Conservation (phyloP, 305 asterid species). For the Fraxinus latifolia region DNA sequence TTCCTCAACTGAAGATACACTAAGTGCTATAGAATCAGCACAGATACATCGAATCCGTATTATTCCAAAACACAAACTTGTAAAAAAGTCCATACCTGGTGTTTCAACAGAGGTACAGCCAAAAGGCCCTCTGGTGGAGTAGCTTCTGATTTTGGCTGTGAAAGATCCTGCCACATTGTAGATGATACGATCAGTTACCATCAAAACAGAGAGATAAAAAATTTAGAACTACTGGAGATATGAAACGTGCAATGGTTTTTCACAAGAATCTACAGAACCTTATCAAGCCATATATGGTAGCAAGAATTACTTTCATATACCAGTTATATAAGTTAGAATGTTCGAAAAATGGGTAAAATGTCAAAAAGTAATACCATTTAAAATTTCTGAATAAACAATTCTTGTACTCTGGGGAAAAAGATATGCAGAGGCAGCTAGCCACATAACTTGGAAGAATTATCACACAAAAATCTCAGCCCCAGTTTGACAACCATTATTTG, state of each 20-base stretch:
- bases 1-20: slow-evolving; percentile 4
- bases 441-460: neutral
- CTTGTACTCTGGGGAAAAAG: neutral
- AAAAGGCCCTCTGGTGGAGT: slow-evolving; percentile 75
- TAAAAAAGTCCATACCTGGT: slow-evolving; percentile 60
- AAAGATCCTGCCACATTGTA: slow-evolving; percentile 73
- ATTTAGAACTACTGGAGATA: neutral
- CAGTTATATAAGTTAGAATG: neutral
- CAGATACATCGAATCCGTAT: neutral
- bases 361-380: neutral
- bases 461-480: neutral
- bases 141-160: slow-evolving; percentile 82
- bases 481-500: neutral
- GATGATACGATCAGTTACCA: slow-evolving; percentile 14
- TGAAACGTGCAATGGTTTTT: neutral
- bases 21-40: neutral
- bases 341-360: neutral
- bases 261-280: slow-evolving; percentile 1
- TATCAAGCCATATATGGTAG: neutral
- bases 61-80: slow-evolving; percentile 18
- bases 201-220: slow-evolving; percentile 9
- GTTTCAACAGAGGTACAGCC: slow-evolving; percentile 83
- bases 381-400: neutral
- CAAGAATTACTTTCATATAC: neutral
- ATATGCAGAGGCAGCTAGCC: neutral